Evolutionary conservation across 345 rosid species (phyloP), one percentile per base, ranked within the genome.

Genomic region (Murraya koenigii): DNA sequence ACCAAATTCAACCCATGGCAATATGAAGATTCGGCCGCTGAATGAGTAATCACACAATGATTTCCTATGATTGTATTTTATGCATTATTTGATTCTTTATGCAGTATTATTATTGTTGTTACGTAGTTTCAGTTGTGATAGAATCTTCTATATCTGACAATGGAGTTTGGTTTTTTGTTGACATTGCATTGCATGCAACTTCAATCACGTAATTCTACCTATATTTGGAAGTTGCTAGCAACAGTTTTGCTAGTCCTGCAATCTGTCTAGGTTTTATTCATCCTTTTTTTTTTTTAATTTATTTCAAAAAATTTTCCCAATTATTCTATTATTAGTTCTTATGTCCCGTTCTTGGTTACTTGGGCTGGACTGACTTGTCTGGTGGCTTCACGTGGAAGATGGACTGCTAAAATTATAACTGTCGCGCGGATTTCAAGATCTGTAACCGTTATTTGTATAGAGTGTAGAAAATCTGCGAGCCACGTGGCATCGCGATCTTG

Each of bases 1-100:
- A 79, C 75, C 32, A 78, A 83, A 33, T 93, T 93, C 90, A 89
- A 91, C 80, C 97, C 97, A 7, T 90, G 96, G 94, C 93, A 90
- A 23, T 91, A 79, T 26, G 85, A 84, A 65, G 83, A 80, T 76
- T 35, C 73, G 77, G 85, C 84, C 74, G 55, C 85, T 39, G 75
- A 79, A 38, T 78, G 66, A 78, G 59, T 23, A 17, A 38, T 36
- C 11, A 6, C 58, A 54, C 28, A 35, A 26, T 71, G 59, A 8
- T n/a, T 62, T 35, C 36, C 14, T 62, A 3, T 32, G 4, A 6
- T 78, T 78, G 72, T 78, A 72, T 54, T 30, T 30, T 72, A 55
- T 49, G n/a, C 66, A 33, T 72, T 62, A 56, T 68, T 36, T 66
- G 5, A 52, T 78, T 25, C 26, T 72, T 65, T 52, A 32, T 61